Conservation (phyloP, 805 yeast species). For the Schwanniomyces sp. region DNA sequence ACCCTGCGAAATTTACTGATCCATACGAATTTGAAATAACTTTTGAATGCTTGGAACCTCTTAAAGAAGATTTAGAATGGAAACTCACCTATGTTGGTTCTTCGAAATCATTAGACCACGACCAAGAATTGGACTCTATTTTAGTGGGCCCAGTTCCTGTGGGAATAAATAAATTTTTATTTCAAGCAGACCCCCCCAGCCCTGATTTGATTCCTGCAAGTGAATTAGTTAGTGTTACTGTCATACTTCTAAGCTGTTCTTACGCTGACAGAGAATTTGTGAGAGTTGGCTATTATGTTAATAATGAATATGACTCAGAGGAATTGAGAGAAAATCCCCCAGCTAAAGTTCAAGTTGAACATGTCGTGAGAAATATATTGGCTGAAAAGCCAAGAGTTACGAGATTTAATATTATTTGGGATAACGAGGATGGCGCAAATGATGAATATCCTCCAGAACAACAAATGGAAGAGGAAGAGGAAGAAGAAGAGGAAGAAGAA, state of each 20-base stretch:
- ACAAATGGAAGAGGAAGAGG: conserved; percentile 60
- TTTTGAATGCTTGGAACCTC: conserved; percentile 91
- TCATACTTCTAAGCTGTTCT: conserved; percentile 86
- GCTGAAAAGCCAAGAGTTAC: conserved; percentile 99
- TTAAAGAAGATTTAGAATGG: conserved; percentile 95
- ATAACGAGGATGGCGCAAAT: conserved; percentile 60
- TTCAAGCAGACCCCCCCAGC: conserved; percentile 95
- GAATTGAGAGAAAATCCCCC: conserved; percentile 95
- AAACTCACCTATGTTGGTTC: conserved; percentile 96
- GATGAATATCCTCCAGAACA: conserved; percentile 82
- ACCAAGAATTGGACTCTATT: conserved; percentile 93
- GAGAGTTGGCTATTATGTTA: conserved; percentile 95
- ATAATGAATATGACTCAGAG: conserved; percentile 93
- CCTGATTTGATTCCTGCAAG: conserved; percentile 95
- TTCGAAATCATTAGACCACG: conserved; percentile 90
- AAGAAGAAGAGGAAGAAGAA: conserved; percentile 54
- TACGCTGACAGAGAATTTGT: conserved; percentile 94
- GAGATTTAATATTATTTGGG: conserved; percentile 96
- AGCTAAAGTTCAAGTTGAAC: conserved; percentile 87
- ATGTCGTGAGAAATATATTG: conserved; percentile 87
- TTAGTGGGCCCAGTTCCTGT: conserved; percentile 99
- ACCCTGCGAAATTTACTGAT: conserved; percentile 91
- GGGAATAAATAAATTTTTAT: conserved; percentile 89
- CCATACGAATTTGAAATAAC: conserved; percentile 97
- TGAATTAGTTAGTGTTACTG: conserved; percentile 93